phyloP scores from a whole-genome alignment of 2,329 filamentous ascomycete genomes.

The Clonostachys sp. region DNA sequence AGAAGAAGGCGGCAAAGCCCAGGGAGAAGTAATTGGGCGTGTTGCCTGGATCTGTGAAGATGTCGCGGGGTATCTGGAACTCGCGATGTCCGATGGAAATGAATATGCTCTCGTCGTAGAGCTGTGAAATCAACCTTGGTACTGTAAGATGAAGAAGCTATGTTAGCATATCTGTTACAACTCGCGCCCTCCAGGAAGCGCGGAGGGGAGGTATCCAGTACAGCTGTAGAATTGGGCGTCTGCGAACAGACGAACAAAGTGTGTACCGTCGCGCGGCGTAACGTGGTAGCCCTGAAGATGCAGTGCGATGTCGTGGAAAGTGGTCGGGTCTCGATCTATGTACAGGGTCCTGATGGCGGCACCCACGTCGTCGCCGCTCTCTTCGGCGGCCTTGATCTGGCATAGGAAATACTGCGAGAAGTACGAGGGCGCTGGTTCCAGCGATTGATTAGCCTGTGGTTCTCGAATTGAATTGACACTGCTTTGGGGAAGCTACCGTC shows the following conservation, averaged over 20 bases:
- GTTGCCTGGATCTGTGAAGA: constrained; percentile 82
- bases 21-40: constrained; percentile 95
- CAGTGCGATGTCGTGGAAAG: constrained; percentile 83
- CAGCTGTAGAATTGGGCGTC: constrained; percentile 92
- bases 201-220: constrained; percentile 31
- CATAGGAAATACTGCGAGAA: constrained; percentile 92
- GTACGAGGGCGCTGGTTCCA: constrained; percentile 75
- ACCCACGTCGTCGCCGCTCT: constrained; percentile 47
- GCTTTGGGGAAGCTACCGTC: constrained; percentile 49
- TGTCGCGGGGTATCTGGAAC: constrained; percentile 85
- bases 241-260: constrained; percentile 89
- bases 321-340: constrained; percentile 88
- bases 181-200: no score
- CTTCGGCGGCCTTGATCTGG: constrained; percentile 64
- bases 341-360: constrained; percentile 72
- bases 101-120: constrained; percentile 89
- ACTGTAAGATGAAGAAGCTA: constrained; percentile 41
- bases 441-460: not conserved
- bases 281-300: constrained; percentile 93
- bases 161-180: not conserved
- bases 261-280: constrained; percentile 71
- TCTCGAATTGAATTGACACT: not conserved
- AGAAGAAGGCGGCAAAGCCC: constrained; percentile 85
- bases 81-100: constrained; percentile 83
- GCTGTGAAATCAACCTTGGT: constrained; percentile 81